These are phyloP conservation scores for Theileria parva DNA, from an alignment of 169 alveolate genomes.

Conservation along the genomic window DNA sequence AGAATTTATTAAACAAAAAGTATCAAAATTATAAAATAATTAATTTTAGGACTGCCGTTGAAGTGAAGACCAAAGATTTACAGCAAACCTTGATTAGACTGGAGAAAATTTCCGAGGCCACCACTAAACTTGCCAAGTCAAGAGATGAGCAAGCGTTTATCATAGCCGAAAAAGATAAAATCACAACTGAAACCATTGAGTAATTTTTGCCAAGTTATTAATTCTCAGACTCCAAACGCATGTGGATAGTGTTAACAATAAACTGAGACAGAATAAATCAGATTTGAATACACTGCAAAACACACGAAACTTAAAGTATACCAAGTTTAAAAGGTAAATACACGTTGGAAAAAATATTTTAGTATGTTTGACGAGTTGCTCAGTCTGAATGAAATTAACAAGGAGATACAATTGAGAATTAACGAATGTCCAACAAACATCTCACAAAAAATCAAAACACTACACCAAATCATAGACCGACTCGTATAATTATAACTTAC, in stretches of 20 bases:
- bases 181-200: constrained; percentile 3
- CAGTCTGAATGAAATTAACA: not conserved
- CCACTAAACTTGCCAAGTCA: too few relatives aligned
- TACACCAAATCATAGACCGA: not conserved
- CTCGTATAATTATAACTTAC: not conserved
- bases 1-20: not conserved
- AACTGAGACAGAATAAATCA: constrained; percentile 20
- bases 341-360: not conserved
- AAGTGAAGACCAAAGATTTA: too few relatives aligned
- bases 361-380: not conserved
- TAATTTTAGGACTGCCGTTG: too few relatives aligned
- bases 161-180: not conserved
- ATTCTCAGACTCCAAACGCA: constrained; percentile 9
- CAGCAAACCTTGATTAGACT: too few relatives aligned
- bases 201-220: not conserved
- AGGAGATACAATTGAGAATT: constrained; percentile 24
- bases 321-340: not conserved
- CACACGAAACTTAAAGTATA: not conserved
- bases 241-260: constrained; percentile 26
- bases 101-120: too few relatives aligned
- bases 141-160: too few relatives aligned
- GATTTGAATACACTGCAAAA: constrained; percentile 16
- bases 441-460: not conserved
- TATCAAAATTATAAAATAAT: not conserved
- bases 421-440: not conserved